Percentiles rank a stretch among this genome's conserved stretches.
Conservation (phyloP, 768 basidiomycete genomes). For the Phylloporus sp. region DNA sequence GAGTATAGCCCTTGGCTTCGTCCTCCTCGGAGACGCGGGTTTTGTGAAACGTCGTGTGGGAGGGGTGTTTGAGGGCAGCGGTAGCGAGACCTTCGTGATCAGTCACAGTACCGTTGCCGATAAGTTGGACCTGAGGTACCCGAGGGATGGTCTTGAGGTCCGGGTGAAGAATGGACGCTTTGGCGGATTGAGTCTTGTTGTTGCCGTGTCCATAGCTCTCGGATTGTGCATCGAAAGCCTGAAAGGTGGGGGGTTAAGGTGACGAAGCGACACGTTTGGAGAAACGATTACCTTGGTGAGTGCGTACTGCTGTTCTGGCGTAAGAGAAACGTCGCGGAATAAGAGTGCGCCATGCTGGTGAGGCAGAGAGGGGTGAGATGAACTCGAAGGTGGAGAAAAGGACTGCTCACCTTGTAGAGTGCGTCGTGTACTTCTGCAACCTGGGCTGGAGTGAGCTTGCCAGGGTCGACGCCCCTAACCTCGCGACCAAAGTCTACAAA, state of each 20-base stretch:
- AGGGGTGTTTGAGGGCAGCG: constrained; percentile 79
- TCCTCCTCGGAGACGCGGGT: constrained; percentile 68
- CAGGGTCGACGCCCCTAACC: constrained; percentile 71
- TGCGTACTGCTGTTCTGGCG: constrained; percentile 80
- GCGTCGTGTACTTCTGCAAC: constrained; percentile 65
- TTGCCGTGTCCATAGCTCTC: constrained; percentile 81
- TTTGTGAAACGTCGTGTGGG: constrained; percentile 85
- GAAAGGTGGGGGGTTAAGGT: constrained; percentile 5
- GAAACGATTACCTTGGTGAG: constrained; percentile 64
- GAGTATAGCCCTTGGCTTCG: constrained; percentile 69
- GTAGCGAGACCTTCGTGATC: constrained; percentile 76
- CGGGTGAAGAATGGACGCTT: constrained; percentile 80
- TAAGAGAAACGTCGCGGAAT: constrained; percentile 63
- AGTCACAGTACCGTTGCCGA: constrained; percentile 80
- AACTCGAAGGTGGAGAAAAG: neutral
- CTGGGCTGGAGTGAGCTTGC: constrained; percentile 50
- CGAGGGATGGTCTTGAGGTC: constrained; percentile 89
- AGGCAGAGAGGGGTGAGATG: neutral
- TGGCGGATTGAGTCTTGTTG: constrained; percentile 71
- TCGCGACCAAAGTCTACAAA: constrained; percentile 72
- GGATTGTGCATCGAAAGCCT: constrained; percentile 72
- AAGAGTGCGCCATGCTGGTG: constrained; percentile 65
- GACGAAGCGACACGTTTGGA: neutral
- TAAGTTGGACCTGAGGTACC: constrained; percentile 86
- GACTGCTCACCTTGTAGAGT: constrained; percentile 61